A percentile compares a stretch with the other conserved stretches of the same genome.
phyloP scores from a whole-genome alignment of 2,329 filamentous ascomycete species.

The Trichoderma sp. region DNA sequence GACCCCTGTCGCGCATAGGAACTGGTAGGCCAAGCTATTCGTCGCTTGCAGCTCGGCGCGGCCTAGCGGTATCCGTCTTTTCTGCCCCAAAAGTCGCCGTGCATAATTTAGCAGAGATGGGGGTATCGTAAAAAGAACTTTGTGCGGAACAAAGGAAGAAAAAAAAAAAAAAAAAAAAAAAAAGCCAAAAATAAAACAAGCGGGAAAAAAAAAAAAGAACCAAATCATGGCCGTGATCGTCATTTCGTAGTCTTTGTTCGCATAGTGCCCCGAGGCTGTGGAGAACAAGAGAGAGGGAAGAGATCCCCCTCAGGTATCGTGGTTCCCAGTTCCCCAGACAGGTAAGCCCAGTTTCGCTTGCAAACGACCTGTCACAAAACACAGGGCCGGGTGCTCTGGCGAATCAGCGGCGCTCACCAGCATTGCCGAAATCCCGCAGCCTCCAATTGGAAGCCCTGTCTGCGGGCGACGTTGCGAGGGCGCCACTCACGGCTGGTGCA shows the following conservation, averaged over 20 bases:
- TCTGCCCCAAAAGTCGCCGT: neutral
- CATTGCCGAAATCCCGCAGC: conserved; percentile 25
- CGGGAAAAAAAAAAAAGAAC: neutral
- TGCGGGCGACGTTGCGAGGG: conserved; percentile 20
- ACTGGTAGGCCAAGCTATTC: conserved; percentile 18
- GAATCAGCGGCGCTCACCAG: conserved; percentile 18
- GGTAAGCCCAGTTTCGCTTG: conserved; percentile 8
- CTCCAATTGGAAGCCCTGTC: conserved; percentile 24
- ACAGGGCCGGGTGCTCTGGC: conserved; percentile 12
- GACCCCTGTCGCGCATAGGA: conserved; percentile 18
- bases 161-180: neutral
- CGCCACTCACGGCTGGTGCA: neutral
- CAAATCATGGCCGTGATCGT: conserved; percentile 7
- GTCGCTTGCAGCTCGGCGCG: conserved; percentile 4
- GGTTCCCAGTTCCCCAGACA: conserved; percentile 19
- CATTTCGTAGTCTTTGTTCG: conserved; percentile 14
- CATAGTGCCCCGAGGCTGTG: neutral
- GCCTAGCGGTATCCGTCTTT: conserved; percentile 11
- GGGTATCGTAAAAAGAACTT: neutral
- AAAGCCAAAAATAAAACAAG: neutral
- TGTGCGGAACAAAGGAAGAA: neutral
- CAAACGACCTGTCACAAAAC: conserved; percentile 23
- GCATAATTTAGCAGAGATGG: neutral
- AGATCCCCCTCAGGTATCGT: neutral
- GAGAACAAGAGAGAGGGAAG: neutral